Evolutionary conservation across 257 asterid species (phyloP).

Genomic region (Leptodermis oblonga): DNA sequence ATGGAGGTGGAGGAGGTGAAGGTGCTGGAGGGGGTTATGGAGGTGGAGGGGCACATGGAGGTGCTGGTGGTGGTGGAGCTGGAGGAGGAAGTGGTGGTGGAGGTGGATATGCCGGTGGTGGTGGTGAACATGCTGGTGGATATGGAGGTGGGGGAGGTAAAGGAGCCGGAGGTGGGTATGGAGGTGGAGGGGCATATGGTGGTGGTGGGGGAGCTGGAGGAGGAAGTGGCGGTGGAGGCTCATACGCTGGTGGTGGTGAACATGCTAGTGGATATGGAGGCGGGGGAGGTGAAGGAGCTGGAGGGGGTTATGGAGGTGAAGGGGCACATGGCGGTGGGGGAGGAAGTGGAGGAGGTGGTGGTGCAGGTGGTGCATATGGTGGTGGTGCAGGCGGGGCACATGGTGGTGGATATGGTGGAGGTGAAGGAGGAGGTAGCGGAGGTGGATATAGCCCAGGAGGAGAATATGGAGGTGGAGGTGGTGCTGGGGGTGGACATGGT

Average conservation of each 20-base stretch:
- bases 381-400: conserved; percentile 37
- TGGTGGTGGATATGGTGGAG: conserved; percentile 54
- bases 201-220: not conserved
- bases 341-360: not conserved
- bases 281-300: conserved; percentile 43
- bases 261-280: conserved; percentile 32
- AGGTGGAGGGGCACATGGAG: conserved; percentile 25
- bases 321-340: conserved; percentile 21
- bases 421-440: conserved; percentile 56
- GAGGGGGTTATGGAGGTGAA: conserved; percentile 26
- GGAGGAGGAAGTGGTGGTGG: not conserved
- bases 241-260: not conserved
- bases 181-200: conserved; percentile 26
- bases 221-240: not conserved
- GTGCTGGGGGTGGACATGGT: conserved; percentile 32
- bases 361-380: conserved; percentile 35
- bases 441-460: conserved; percentile 44
- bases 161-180: conserved; percentile 33
- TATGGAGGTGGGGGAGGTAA: conserved; percentile 46
- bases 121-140: conserved; percentile 13
- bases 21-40: conserved; percentile 33
- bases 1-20: conserved; percentile 31
- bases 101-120: not conserved
- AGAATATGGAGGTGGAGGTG: conserved; percentile 30
- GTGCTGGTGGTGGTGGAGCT: not conserved